Evolutionary conservation across 2,329 filamentous ascomycete species (phyloP).

Genomic region (Dactylonectria estremocensis): DNA sequence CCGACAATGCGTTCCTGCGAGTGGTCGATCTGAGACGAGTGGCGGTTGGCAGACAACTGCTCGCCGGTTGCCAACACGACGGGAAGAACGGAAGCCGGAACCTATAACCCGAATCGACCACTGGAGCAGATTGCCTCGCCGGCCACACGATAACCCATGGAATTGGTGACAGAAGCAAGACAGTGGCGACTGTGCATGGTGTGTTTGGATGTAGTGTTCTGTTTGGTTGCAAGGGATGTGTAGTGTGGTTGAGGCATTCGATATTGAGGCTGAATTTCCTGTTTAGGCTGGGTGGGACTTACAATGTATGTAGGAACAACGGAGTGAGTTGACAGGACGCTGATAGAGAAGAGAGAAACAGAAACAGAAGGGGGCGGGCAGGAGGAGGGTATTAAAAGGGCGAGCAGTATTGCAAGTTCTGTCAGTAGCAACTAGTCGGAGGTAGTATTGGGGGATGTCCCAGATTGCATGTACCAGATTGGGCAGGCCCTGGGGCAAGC

Average conservation of each 20-base stretch:
- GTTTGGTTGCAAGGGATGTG: background rate
- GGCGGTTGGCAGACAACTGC: constrained; percentile 6
- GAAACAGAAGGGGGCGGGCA: constrained; percentile 19
- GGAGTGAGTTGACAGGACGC: constrained; percentile 30
- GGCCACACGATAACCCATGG: background rate
- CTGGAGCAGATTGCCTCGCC: background rate
- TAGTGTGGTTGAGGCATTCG: background rate
- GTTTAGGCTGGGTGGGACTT: constrained; percentile 12
- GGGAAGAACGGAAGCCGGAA: background rate
- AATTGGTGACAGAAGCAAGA: background rate
- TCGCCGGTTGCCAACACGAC: background rate
- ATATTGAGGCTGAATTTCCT: background rate
- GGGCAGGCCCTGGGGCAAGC: constrained; percentile 27
- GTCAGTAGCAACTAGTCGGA: constrained; percentile 4
- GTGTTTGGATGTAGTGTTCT: background rate
- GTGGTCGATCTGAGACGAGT: background rate
- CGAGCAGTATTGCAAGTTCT: constrained; percentile 7
- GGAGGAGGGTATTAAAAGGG: constrained; percentile 31
- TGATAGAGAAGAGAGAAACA: constrained; percentile 25
- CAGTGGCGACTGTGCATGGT: background rate
- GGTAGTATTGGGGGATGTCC: constrained; percentile 21
- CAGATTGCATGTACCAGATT: constrained; percentile 33
- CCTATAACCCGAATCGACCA: background rate
- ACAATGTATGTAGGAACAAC: constrained; percentile 31
- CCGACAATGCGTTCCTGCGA: background rate